These are phyloP conservation scores for Sphaceloma murrayae DNA, from an alignment of 2,329 filamentous ascomycete genomes.

Conservation along the genomic window DNA sequence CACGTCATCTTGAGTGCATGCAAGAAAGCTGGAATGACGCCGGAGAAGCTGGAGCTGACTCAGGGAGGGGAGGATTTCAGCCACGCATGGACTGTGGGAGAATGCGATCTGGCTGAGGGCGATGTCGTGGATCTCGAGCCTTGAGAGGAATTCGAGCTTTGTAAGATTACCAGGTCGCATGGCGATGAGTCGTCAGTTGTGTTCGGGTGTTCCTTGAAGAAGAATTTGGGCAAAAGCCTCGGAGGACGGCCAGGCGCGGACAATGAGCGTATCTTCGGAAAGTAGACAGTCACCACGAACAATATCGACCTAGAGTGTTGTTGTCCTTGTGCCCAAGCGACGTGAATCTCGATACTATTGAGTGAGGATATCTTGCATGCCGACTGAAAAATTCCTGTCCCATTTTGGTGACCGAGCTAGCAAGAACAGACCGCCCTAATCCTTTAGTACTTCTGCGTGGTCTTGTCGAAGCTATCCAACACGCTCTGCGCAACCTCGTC, in stretches of 20 bases:
- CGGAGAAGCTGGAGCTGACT: neutral
- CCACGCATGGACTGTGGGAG: constrained; percentile 1
- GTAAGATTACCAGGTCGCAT: no score
- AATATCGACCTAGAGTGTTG: no score
- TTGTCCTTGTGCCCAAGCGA: no score
- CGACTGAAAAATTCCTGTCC: neutral
- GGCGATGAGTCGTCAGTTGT: no score
- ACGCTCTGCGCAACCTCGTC: constrained; percentile 29
- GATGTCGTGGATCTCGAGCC: constrained; percentile 5
- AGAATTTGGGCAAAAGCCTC: no score
- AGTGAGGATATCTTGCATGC: constrained; percentile 16
- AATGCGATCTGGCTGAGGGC: neutral
- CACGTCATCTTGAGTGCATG: constrained; percentile 3
- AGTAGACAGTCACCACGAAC: no score
- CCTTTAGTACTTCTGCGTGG: constrained; percentile 29
- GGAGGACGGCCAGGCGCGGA: no score
- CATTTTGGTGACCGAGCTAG: neutral
- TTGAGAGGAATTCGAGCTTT: neutral
- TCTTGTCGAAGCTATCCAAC: constrained; percentile 33
- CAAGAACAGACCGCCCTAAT: neutral
- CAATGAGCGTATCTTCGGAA: no score
- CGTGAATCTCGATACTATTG: no score
- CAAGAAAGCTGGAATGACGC: neutral
- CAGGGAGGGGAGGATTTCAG: neutral
- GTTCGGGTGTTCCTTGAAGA: no score